Base-by-base conservation (phyloP, 192 early-diverging fungal genomes). In the Obelidium mucronatum region DNA sequence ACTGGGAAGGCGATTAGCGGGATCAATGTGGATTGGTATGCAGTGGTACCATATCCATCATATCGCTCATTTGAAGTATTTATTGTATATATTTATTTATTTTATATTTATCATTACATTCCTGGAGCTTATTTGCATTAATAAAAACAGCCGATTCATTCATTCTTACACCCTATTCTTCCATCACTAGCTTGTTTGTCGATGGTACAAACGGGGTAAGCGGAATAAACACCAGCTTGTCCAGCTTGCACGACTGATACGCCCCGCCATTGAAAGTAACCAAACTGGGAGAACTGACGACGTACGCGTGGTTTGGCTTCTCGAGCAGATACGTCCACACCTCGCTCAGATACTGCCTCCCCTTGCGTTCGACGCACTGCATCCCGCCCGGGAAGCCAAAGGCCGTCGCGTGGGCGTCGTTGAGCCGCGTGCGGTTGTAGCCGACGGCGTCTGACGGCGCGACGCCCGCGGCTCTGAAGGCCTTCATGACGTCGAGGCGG, bases 401-500 rank as follows among this genome's bases (percentile, higher is more conserved):
- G n/a, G 59, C 73, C 31, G 64, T 51, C 58, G 40, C 40, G 66
- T 75, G 63, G 34, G 78, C 78, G 24, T 48, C 78, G 40, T 75
- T 65, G 26, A 79, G 62, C 8, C 58, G 34, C 33, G 63, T 26
- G 42, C 53, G 33, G 26, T 40, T 79, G 78, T 79, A 79, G 2
- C 34, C 30, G 40, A 8, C 30, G 39, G 63, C 67, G 52, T 71
- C 53, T 55, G 72, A 71, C 19, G 80, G 77, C 24, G 74, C 71
- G 40, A 91, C 87, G n/a, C 83, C 87, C 33, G 80, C 78, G 2
- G 68, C 74, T 0, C 67, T 33, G 56, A 94, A 83, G 1, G 83
- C 88, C 2, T 34, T 34, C 76, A 83, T 87, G 15, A 93, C 36
- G 48, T 92, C 80, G 62, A 91, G 91, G 70, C 28, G 61, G 59